Evolutionary conservation across 371 early-diverging fungal species (phyloP).

Genomic region (Nematocida parisii): DNA sequence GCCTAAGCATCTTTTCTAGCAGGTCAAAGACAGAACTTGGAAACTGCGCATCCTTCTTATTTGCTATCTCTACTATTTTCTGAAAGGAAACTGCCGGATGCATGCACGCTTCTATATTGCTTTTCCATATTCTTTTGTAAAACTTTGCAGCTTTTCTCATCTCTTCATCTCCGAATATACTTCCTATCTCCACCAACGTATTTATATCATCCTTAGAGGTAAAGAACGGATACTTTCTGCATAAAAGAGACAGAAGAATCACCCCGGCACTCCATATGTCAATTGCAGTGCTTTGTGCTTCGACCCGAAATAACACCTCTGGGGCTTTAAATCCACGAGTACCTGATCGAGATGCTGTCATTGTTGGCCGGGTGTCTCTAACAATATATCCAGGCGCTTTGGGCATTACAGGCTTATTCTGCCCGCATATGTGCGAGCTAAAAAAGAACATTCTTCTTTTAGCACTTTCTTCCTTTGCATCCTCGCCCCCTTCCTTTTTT

Average conservation of each 20-base stretch:
- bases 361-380: slow-evolving; percentile 72
- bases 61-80: slow-evolving; percentile 54
- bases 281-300: slow-evolving; percentile 78
- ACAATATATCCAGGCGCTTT: slow-evolving; percentile 69
- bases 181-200: slow-evolving; percentile 80
- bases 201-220: slow-evolving; percentile 80
- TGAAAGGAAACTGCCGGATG: slow-evolving; percentile 68
- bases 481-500: slow-evolving; percentile 22
- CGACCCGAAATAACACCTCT: slow-evolving; percentile 83
- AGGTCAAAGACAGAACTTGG: slow-evolving; percentile 65
- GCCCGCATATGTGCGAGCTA: not conserved
- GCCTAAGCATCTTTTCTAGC: slow-evolving; percentile 68
- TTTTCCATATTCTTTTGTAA: slow-evolving; percentile 69
- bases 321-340: slow-evolving; percentile 95
- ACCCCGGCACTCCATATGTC: slow-evolving; percentile 93
- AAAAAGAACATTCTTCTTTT: slow-evolving; percentile 47
- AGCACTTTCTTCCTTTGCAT: slow-evolving; percentile 6
- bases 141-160: slow-evolving; percentile 73
- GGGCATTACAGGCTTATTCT: slow-evolving; percentile 1
- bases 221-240: slow-evolving; percentile 86
- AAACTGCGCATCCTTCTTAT: slow-evolving; percentile 49
- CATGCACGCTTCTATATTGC: slow-evolving; percentile 68
- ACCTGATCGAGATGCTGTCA: slow-evolving; percentile 87
- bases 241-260: slow-evolving; percentile 77
- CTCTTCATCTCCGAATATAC: slow-evolving; percentile 77